phyloP scores from a whole-genome alignment of 1,284 basidiomycete genomes.

The Sphaerobolus stellatus region DNA sequence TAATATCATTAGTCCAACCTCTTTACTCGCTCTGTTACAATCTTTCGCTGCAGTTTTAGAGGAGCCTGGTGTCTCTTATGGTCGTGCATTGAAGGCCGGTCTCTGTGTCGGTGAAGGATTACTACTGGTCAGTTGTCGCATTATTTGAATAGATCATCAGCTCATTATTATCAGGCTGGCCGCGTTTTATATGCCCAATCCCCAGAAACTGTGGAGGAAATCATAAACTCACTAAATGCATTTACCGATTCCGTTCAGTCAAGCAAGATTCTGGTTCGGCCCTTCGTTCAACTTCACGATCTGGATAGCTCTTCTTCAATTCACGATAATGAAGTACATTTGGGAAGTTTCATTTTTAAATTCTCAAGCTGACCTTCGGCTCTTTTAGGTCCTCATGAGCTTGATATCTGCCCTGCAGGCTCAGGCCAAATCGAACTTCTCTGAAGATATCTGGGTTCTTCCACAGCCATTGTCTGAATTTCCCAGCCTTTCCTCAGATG shows the following conservation, averaged over 20 bases:
- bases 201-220: slow-evolving; percentile 52
- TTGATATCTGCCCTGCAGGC: slow-evolving; percentile 55
- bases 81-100: slow-evolving; percentile 81
- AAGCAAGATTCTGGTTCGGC: slow-evolving; percentile 62
- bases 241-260: slow-evolving; percentile 61
- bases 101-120: slow-evolving; percentile 87
- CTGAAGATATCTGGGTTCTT: slow-evolving; percentile 53
- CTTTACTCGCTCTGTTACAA: slow-evolving; percentile 74
- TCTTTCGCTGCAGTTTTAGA: slow-evolving; percentile 84
- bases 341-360: background rate
- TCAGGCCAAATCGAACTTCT: slow-evolving; percentile 57
- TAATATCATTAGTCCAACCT: slow-evolving; percentile 69
- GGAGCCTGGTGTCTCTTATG: slow-evolving; percentile 87
- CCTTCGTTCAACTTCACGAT: slow-evolving; percentile 50
- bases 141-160: slow-evolving; percentile 6
- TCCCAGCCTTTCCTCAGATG: slow-evolving; percentile 43
- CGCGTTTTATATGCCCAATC: slow-evolving; percentile 52
- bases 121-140: slow-evolving; percentile 57
- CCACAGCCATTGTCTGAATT: slow-evolving; percentile 66
- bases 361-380: slow-evolving; percentile 9
- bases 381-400: slow-evolving; percentile 57
- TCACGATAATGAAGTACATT: slow-evolving; percentile 57
- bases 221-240: slow-evolving; percentile 63
- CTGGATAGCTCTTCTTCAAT: slow-evolving; percentile 40
- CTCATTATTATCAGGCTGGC: slow-evolving; percentile 48